phyloP scores from a whole-genome alignment of 805 yeast species.

The Soucietia sequanensis region DNA sequence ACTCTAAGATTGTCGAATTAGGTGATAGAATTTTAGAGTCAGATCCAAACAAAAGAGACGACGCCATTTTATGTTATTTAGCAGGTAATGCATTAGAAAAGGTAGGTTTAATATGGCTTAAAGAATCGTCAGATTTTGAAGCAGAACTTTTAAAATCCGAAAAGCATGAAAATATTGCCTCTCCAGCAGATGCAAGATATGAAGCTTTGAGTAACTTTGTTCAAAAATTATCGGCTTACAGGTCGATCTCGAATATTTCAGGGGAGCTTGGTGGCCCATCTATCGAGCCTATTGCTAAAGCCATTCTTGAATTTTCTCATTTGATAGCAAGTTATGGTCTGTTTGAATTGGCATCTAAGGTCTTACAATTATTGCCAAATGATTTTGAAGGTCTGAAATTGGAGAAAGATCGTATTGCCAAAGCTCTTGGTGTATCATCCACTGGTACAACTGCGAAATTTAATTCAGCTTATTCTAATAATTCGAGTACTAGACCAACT shows the following conservation, averaged over 20 bases:
- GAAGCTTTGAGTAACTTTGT: constrained; percentile 78
- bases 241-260: constrained; percentile 44
- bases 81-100: constrained; percentile 81
- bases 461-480: constrained; percentile 2
- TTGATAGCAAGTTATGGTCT: constrained; percentile 80
- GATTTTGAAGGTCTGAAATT: constrained; percentile 64
- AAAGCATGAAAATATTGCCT: constrained; percentile 42
- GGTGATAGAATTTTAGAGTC: constrained; percentile 69
- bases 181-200: constrained; percentile 82
- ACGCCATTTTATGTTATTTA: constrained; percentile 74
- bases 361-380: constrained; percentile 70
- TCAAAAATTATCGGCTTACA: constrained; percentile 78
- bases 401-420: constrained; percentile 77
- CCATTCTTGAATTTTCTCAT: constrained; percentile 78
- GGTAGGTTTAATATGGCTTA: constrained; percentile 79
- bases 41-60: constrained; percentile 51
- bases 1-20: constrained; percentile 55
- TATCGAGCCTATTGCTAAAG: constrained; percentile 51
- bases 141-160: constrained; percentile 40
- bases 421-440: constrained; percentile 50
- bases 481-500: constrained; percentile 2
- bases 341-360: constrained; percentile 73
- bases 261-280: constrained; percentile 42
- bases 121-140: constrained; percentile 55
- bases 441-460: constrained; percentile 1